A percentile compares a stretch with the other conserved stretches of the same genome.
phyloP scores from a whole-genome alignment of 2,329 filamentous ascomycete genomes.

The Ophiocordyceps camponoti-leonardi region DNA sequence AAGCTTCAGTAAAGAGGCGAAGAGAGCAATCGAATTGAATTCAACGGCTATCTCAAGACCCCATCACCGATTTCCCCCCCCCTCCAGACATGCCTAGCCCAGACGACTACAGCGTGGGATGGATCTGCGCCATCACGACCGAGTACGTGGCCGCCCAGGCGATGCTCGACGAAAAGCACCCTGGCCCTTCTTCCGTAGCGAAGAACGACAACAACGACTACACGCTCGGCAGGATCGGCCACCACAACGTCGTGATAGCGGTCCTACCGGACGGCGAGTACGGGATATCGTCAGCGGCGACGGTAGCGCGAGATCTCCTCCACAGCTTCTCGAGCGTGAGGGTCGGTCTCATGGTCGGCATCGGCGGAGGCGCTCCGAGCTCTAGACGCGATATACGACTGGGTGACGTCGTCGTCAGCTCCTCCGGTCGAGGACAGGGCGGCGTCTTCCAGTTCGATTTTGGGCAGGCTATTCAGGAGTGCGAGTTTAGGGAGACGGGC shows the following conservation, averaged over 20 bases:
- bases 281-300: slow-evolving; percentile 4
- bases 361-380: slow-evolving; percentile 16
- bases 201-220: slow-evolving; percentile 4
- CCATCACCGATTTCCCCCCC: no score
- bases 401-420: slow-evolving; percentile 9
- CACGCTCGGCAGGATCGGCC: slow-evolving; percentile 3
- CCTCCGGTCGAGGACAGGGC: neutral
- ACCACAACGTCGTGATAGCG: slow-evolving; percentile 6
- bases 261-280: slow-evolving; percentile 1
- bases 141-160: slow-evolving; percentile 19
- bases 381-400: slow-evolving; percentile 14
- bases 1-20: neutral
- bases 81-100: neutral
- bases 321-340: slow-evolving; percentile 12
- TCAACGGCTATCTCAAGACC: no score
- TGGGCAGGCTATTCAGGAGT: slow-evolving; percentile 5
- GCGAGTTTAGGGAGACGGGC: slow-evolving; percentile 1
- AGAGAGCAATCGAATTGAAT: no score
- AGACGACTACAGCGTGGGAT: slow-evolving; percentile 19
- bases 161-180: slow-evolving; percentile 18
- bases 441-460: slow-evolving; percentile 9
- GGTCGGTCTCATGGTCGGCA: slow-evolving; percentile 5
- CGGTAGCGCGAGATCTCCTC: slow-evolving; percentile 10
- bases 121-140: slow-evolving; percentile 21
- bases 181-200: slow-evolving; percentile 8